Conservation (phyloP, 2,329 filamentous ascomycete species). For the Cladophialophora immunda region DNA sequence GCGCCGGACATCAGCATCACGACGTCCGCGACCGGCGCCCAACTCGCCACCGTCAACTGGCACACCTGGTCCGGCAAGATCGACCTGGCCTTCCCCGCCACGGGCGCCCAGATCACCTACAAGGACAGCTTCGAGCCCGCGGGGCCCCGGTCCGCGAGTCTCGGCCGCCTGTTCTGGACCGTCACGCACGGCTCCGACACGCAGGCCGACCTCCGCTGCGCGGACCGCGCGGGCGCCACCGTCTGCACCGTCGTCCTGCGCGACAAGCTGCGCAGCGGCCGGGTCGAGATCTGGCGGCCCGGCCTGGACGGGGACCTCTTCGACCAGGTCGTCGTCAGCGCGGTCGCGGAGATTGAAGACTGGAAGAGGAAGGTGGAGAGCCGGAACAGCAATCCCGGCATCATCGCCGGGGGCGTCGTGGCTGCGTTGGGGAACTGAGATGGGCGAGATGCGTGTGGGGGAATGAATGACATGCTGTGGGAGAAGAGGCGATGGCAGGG, state of each 20-base stretch:
- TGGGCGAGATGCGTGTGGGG: no score
- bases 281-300: constrained; percentile 15
- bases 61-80: constrained; percentile 24
- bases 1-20: constrained; percentile 13
- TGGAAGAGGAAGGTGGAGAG: constrained; percentile 15
- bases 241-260: constrained; percentile 15
- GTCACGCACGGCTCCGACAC: neutral
- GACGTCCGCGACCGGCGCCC: neutral
- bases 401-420: neutral
- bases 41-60: constrained; percentile 15
- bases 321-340: constrained; percentile 22
- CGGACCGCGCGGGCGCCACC: constrained; percentile 6
- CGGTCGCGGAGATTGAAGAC: constrained; percentile 20
- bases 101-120: constrained; percentile 16
- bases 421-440: neutral
- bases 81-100: constrained; percentile 17
- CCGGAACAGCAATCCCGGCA: constrained; percentile 33
- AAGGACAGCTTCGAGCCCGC: constrained; percentile 14
- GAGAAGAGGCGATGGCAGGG: neutral
- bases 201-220: constrained; percentile 10
- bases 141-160: neutral
- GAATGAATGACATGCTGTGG: no score
- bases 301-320: constrained; percentile 11
- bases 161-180: constrained; percentile 19
- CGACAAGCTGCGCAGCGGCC: constrained; percentile 11